These are phyloP conservation scores for Vigna reflexopilosa DNA, from an alignment of 306 rosid species.

Conservation along the genomic window DNA sequence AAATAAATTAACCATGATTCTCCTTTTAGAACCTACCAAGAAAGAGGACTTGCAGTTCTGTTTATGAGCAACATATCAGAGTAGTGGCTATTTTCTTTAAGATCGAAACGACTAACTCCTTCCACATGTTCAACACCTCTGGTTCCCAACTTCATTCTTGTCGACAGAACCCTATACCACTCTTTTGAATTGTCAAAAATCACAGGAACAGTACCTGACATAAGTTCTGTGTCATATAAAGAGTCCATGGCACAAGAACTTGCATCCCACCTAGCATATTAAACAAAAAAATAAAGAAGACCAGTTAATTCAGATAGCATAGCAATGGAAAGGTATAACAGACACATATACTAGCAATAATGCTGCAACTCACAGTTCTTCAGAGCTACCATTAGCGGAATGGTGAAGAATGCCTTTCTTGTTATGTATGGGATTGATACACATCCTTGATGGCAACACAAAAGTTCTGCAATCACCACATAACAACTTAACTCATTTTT, in stretches of 20 bases:
- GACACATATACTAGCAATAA: neutral
- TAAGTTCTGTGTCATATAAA: conserved; percentile 75
- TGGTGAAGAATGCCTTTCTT: conserved; percentile 85
- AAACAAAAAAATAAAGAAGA: neutral
- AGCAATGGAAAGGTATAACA: neutral
- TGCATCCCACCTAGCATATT: conserved; percentile 68
- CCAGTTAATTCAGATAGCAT: conserved; percentile 27
- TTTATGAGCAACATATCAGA: conserved; percentile 81
- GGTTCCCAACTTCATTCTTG: conserved; percentile 82
- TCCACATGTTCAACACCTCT: conserved; percentile 78
- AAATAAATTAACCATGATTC: conserved; percentile 13
- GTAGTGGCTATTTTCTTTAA: conserved; percentile 66
- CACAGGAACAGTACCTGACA: conserved; percentile 78
- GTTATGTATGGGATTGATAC: conserved; percentile 91
- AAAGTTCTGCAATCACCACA: conserved; percentile 68
- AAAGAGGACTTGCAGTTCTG: conserved; percentile 51
- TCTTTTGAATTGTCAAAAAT: conserved; percentile 88
- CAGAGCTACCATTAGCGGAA: conserved; percentile 60
- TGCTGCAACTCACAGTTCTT: conserved; percentile 64
- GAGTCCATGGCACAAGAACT: conserved; percentile 90
- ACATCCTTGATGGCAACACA: conserved; percentile 96
- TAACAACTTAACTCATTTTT: neutral
- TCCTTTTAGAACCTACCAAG: conserved; percentile 20
- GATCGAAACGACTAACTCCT: conserved; percentile 64
- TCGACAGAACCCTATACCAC: conserved; percentile 76